Conservation (phyloP, 108 stramenopile genomes). For the Cyclotella sp. region DNA sequence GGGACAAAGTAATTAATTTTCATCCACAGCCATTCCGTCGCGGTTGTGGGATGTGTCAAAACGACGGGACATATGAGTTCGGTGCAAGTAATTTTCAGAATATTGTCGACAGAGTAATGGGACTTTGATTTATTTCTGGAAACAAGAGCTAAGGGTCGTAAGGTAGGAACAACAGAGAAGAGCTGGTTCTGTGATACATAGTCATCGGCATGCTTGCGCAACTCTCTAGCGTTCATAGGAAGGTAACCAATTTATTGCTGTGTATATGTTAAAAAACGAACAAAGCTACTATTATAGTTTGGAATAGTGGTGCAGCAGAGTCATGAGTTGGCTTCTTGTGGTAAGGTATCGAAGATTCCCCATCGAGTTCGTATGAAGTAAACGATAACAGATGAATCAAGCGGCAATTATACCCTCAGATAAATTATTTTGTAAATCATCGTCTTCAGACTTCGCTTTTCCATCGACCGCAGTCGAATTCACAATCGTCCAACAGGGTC, state of each 20-base stretch:
- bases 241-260: no score
- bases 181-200: no score
- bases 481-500: constrained; percentile 54
- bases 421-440: neutral
- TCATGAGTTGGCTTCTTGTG: no score
- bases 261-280: no score
- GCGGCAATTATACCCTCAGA: neutral
- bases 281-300: no score
- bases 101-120: constrained; percentile 49
- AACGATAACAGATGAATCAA: neutral
- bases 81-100: constrained; percentile 30
- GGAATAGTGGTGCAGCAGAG: no score
- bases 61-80: neutral
- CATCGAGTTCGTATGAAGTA: no score
- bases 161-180: neutral
- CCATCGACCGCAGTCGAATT: constrained; percentile 8
- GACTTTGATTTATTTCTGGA: neutral
- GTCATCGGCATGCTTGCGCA: no score
- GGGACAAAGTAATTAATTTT: constrained; percentile 29
- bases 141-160: neutral
- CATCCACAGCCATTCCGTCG: constrained; percentile 30
- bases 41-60: constrained; percentile 1
- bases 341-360: no score
- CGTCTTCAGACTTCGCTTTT: constrained; percentile 3
- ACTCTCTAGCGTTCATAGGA: no score